phyloP scores from a whole-genome alignment of 164 flowering plant genomes.

The Liriodendron chinense region DNA sequence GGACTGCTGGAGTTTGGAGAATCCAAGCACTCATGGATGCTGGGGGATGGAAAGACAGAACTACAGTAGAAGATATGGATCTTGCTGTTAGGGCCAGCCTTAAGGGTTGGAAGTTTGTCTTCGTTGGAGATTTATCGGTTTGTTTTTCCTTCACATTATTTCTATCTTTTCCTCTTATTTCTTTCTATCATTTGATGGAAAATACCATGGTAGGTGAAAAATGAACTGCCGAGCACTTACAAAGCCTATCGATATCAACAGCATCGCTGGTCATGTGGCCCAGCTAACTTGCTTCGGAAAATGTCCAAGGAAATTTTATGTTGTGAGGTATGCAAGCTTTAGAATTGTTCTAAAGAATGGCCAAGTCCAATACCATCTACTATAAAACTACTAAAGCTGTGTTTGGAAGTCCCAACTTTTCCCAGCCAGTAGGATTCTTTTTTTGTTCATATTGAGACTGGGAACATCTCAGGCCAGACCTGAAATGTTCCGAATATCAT shows the following conservation, averaged over 20 bases:
- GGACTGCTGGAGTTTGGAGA: slow-evolving; percentile 80
- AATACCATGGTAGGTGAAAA: slow-evolving; percentile 46
- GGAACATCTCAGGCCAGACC: no score
- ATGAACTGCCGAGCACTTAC: slow-evolving; percentile 75
- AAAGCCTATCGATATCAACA: slow-evolving; percentile 75
- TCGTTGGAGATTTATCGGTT: slow-evolving; percentile 49
- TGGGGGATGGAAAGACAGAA: slow-evolving; percentile 80
- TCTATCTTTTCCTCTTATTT: not conserved
- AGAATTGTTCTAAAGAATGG: not conserved
- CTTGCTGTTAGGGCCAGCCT: slow-evolving; percentile 75
- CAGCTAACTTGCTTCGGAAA: slow-evolving; percentile 69
- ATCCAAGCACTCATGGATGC: slow-evolving; percentile 59
- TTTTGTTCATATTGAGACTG: no score
- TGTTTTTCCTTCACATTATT: slow-evolving; percentile 8
- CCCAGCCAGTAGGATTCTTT: no score
- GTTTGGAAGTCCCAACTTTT: no score
- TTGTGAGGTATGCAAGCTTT: slow-evolving; percentile 31
- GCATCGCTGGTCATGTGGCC: slow-evolving; percentile 91
- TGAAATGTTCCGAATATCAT: no score
- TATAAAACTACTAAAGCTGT: no score
- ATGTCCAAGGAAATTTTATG: slow-evolving; percentile 56
- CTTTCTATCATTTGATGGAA: not conserved
- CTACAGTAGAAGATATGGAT: slow-evolving; percentile 83
- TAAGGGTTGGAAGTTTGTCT: slow-evolving; percentile 71
- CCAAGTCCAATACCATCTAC: no score